Conservation (phyloP, 106 monocot species). For the Dendrobium huoshanense region DNA sequence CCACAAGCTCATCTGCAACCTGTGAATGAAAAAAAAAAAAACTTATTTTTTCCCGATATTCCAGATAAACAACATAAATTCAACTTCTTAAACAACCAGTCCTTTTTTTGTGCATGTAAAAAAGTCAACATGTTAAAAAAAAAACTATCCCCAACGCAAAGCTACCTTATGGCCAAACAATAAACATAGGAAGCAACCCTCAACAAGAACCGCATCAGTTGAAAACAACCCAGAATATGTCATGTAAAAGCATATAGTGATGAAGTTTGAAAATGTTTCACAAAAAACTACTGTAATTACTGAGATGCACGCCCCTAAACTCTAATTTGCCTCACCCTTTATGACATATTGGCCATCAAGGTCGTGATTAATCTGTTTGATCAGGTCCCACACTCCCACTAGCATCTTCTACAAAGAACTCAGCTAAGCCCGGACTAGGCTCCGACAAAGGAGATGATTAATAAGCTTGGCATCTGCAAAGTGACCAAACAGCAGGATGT, state of each 20-base stretch:
- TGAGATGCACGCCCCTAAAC: not conserved
- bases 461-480: no score
- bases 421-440: not conserved
- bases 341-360: not conserved
- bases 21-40: slow-evolving; percentile 5
- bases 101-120: not conserved
- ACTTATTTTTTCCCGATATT: not conserved
- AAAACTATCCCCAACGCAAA: not conserved
- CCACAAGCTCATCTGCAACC: slow-evolving; percentile 98
- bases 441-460: not conserved
- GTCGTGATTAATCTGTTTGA: not conserved
- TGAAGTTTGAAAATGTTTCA: not conserved
- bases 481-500: no score
- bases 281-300: not conserved
- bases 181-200: not conserved
- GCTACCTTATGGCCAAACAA: not conserved
- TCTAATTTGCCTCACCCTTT: not conserved
- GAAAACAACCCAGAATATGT: not conserved
- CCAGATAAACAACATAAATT: not conserved
- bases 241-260: not conserved
- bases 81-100: not conserved
- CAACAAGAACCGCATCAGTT: not conserved
- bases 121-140: not conserved
- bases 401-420: not conserved
- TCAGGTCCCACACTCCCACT: not conserved